Evolutionary conservation across 2,329 filamentous ascomycete species (phyloP).

Genomic region (Monascus ruber): DNA sequence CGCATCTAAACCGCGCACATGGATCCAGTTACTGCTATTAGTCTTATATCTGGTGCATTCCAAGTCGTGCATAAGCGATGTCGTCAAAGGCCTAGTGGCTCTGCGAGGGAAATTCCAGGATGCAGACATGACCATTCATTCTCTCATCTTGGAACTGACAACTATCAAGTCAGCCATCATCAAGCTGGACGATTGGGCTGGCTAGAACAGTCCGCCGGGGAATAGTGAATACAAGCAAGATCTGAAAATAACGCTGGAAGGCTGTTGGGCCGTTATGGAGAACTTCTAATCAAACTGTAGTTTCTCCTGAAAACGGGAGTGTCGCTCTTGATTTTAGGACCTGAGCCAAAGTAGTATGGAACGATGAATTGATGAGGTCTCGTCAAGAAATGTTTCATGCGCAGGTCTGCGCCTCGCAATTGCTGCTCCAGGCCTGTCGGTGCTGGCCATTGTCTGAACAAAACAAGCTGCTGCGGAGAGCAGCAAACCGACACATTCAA

Average conservation of each 20-base stretch:
- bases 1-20: constrained; percentile 6
- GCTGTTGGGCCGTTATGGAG: constrained; percentile 25
- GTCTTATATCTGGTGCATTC: constrained; percentile 21
- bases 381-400: constrained; percentile 24
- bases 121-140: constrained; percentile 27
- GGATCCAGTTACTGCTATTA: constrained; percentile 26
- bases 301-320: constrained; percentile 4
- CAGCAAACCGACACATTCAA: constrained; percentile 21
- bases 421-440: constrained; percentile 28
- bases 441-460: constrained; percentile 28
- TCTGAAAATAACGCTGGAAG: constrained; percentile 23
- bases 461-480: constrained; percentile 19
- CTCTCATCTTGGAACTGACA: constrained; percentile 23
- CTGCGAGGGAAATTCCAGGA: constrained; percentile 24
- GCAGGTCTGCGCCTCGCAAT: constrained; percentile 26
- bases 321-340: constrained; percentile 13
- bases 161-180: constrained; percentile 26
- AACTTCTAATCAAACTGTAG: constrained; percentile 17
- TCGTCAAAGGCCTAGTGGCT: constrained; percentile 19
- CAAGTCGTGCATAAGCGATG: constrained; percentile 24
- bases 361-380: constrained; percentile 24
- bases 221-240: constrained; percentile 17
- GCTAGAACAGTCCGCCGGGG: constrained; percentile 11
- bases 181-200: constrained; percentile 25
- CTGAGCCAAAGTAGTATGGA: constrained; percentile 23